Evolutionary conservation across 2,329 filamentous ascomycete genomes (phyloP), one percentile per base, ranked within the genome.

Genomic region (Monosporascus ibericus): DNA sequence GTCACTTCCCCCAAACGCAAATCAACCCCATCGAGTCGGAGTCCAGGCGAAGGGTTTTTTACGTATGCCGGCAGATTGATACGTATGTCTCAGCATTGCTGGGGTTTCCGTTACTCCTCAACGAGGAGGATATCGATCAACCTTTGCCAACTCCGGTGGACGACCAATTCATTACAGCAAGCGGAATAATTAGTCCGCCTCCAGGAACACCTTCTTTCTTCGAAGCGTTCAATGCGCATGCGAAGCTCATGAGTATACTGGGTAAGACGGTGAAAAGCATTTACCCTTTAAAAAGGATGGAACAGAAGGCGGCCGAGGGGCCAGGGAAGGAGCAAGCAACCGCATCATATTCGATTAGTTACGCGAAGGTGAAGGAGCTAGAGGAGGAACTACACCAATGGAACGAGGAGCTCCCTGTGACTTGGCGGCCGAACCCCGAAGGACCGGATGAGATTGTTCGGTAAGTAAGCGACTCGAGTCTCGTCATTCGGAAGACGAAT

Each of bases 361-460:
- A 85, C 60, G 70, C 78, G 1, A 76, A 78, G 48, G 83, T 88
- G 55, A 80, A 83, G 57, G 79, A 82, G 59, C 82, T 87, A 48
- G 86, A 88, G 65, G 68, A 72, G 6, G 81, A 86, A 50, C 71
- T 89, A 48, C 78, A 82, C 47, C 70, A 75, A 40, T 88, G 85
- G 84, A 79, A 82, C 47, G 80, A 84, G 55, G 72, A 76, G 50
- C 69, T 99, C 25, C 92, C 92, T 0, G 77, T 84, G 59, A 82
- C 84, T 50, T 84, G 96, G 70, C 86, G 87, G 55, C 91, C 91
- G 1, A 90, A 89, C 55, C 81, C 85, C 1, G 90, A 94, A 48
- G 87, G 86, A 0, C 78, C 86, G 1, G 80, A 85, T 36, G 85
- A 92, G 62, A 80, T 92, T 24, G 81, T 91, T 60, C 80, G 90